A percentile compares a stretch with the other conserved stretches of the same genome.
phyloP scores from a whole-genome alignment of 1,284 basidiomycete genomes.

The Fomitopsis betulina region DNA sequence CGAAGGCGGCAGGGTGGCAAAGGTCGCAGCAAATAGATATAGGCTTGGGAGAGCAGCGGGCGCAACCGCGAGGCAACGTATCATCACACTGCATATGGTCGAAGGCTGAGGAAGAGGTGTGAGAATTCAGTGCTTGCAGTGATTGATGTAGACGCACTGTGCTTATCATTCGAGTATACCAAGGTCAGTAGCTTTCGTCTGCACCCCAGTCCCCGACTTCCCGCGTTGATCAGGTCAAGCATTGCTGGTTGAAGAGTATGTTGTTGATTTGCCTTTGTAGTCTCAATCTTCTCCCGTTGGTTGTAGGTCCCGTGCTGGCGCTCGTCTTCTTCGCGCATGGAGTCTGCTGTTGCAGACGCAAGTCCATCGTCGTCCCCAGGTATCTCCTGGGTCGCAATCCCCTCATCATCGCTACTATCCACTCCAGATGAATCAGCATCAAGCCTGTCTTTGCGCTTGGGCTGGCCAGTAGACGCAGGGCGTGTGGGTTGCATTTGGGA shows the following conservation, averaged over 20 bases:
- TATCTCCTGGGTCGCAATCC: too few species aligned
- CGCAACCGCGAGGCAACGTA: neutral
- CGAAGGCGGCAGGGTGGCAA: constrained; percentile 2
- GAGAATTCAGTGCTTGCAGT: neutral
- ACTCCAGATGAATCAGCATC: too few species aligned
- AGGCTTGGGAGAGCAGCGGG: constrained; percentile 1
- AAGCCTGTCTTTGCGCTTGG: too few species aligned
- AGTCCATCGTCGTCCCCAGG: too few species aligned
- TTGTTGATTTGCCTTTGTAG: neutral
- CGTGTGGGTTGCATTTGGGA: neutral
- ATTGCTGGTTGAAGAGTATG: neutral
- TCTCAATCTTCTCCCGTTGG: neutral
- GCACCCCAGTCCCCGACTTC: neutral
- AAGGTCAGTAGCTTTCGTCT: neutral
- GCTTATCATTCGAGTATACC: neutral
- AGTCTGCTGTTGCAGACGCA: too few species aligned
- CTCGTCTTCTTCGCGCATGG: too few species aligned
- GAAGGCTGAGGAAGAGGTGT: neutral
- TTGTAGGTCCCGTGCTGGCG: neutral
- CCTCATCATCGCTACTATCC: too few species aligned
- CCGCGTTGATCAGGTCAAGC: neutral
- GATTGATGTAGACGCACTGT: neutral
- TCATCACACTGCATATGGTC: neutral
- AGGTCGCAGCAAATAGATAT: constrained; percentile 6
- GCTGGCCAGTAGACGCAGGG: too few species aligned